phyloP scores from a whole-genome alignment of 768 basidiomycete genomes.

The Podaxis mareebaensis region DNA sequence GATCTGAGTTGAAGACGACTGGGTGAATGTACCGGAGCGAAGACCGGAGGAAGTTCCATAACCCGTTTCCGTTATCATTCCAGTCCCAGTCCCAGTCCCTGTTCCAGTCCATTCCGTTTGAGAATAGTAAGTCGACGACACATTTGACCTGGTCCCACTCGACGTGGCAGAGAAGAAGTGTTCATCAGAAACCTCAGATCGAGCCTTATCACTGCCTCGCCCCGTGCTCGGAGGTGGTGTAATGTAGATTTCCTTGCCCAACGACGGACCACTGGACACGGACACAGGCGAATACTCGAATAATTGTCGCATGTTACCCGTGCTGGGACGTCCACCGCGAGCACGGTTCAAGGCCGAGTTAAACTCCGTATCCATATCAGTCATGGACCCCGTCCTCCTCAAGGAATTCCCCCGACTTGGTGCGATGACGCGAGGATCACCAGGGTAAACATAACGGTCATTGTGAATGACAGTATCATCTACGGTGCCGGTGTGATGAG shows the following conservation, averaged over 20 bases:
- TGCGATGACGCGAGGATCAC: constrained; percentile 72
- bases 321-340: constrained; percentile 40
- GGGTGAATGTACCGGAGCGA: constrained; percentile 26
- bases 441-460: constrained; percentile 68
- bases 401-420: constrained; percentile 48
- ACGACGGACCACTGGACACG: constrained; percentile 64
- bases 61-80: constrained; percentile 14
- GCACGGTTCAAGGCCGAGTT: constrained; percentile 51
- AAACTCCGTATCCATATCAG: constrained; percentile 59
- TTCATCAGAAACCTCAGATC: constrained; percentile 37
- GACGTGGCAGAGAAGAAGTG: constrained; percentile 42
- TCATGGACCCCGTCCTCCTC: constrained; percentile 60
- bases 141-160: constrained; percentile 30
- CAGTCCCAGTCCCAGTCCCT: constrained; percentile 11
- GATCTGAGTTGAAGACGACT: constrained; percentile 40
- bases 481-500: constrained; percentile 64
- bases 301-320: constrained; percentile 33
- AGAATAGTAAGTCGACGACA: constrained; percentile 40
- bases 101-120: constrained; percentile 23
- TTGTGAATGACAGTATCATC: constrained; percentile 74
- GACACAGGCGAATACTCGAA: constrained; percentile 70
- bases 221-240: constrained; percentile 43
- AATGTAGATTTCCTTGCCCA: constrained; percentile 40
- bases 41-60: constrained; percentile 31
- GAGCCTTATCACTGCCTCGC: constrained; percentile 32